A percentile compares a stretch with the other conserved stretches of the same genome.
phyloP scores from a whole-genome alignment of 192 early-diverging fungal genomes.

The Chytriomyces sp. region DNA sequence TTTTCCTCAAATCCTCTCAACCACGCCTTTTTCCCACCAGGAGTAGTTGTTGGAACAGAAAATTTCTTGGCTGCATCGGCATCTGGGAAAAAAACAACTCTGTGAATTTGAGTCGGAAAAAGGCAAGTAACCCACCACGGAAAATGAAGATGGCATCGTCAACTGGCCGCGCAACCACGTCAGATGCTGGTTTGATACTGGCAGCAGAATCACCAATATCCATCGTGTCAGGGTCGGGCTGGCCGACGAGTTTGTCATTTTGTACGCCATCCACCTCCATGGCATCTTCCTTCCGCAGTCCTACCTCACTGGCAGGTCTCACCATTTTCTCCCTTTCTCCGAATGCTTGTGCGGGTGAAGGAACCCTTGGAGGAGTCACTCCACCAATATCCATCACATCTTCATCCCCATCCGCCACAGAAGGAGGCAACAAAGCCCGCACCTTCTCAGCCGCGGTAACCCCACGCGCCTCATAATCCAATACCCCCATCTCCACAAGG shows the following conservation, averaged over 20 bases:
- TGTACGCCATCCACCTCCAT: no score
- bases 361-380: background rate
- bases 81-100: background rate
- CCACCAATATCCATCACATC: background rate
- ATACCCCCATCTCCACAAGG: background rate
- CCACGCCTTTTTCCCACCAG: conserved; percentile 15
- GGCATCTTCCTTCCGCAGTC: no score
- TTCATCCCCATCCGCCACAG: background rate
- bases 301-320: no score
- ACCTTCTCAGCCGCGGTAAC: background rate
- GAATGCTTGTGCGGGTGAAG: background rate
- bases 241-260: no score
- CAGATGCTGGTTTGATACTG: background rate
- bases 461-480: background rate
- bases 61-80: background rate
- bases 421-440: no score
- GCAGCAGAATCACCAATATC: background rate
- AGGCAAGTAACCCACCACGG: background rate
- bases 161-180: background rate
- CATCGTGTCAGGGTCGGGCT: no score
- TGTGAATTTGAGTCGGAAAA: background rate
- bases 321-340: no score
- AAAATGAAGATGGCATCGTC: background rate
- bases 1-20: background rate
- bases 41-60: background rate